Conservation (phyloP, 129 eudicot genomes). For the Flaveria trinervia region DNA sequence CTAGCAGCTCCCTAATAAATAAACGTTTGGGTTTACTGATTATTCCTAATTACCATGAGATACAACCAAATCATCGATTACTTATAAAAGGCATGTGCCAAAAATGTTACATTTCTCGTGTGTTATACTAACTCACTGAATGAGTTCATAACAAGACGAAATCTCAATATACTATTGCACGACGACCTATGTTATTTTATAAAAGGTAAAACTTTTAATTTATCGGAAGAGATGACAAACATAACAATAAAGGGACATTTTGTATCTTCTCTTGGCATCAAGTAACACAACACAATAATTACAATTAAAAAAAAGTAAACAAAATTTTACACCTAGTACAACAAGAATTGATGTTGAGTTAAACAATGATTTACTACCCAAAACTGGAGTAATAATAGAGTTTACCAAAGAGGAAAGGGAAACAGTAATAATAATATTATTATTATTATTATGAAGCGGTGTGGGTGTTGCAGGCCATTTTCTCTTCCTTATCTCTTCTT, state of each 20-base stretch:
- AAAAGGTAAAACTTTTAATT: neutral
- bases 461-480: neutral
- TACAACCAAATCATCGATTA: too few species aligned
- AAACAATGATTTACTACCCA: neutral
- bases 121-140: too few species aligned
- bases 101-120: too few species aligned
- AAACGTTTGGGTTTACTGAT: too few species aligned
- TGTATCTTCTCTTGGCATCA: constrained; percentile 32
- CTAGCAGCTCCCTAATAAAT: too few species aligned
- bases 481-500: constrained; percentile 64
- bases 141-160: neutral
- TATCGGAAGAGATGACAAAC: constrained; percentile 10
- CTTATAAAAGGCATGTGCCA: too few species aligned
- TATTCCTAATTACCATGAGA: too few species aligned
- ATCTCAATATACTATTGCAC: neutral
- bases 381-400: neutral
- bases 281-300: constrained; percentile 5
- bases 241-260: constrained; percentile 28
- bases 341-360: neutral
- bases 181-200: constrained; percentile 1
- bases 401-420: constrained; percentile 7
- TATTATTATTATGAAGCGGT: constrained; percentile 25
- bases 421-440: neutral
- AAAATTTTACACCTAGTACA: neutral
- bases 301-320: neutral